Base-by-base conservation (phyloP, 169 alveolate species). In the Eimeria acervulina region DNA sequence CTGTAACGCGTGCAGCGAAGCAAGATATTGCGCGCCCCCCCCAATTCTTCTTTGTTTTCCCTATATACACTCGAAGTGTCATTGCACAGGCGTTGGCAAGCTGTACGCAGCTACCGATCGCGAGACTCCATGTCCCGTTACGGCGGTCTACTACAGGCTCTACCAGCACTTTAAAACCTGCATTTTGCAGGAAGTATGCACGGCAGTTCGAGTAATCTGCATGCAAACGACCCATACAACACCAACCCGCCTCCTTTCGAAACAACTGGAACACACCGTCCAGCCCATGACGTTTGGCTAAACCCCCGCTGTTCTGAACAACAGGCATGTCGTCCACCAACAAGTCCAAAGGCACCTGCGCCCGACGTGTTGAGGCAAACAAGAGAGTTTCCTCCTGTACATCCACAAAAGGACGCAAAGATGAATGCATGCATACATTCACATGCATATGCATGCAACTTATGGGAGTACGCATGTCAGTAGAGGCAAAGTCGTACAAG, bases 61-160 rank as follows among this genome's bases (percentile, higher is more conserved):
- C 97, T 59, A 95, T 95, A 52, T 96, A 97, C 52, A 97, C 95
- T 74, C 98, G 96, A 38, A 97, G 96, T 23, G 95, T 76, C 92
- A 97, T 78, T 31, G 97, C 70, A 59, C 97, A 95, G 88, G 96
- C 95, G 76, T 97, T 97, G 55, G 96, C 97, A 19, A 97, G 95
- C 90, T 97, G 98, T 55, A 97, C 97, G 74, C 97, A 96, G 42
- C 97, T 96, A 33, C 98, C 98, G 33, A 97, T 96, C 17, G 96
- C 83, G 15, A 97, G 97, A 93, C 97, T 93, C 98, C 98, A 97
- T 26, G 81, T 83, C 70, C 96, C 96, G 23, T 83, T 96, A 38
- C 95, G 81, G 38, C 96, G 68, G 91, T 96, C 96, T 23, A 97
- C 96, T 8, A 88, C 96, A 15, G 98, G 98, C 76, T 97, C 98